These are phyloP conservation scores for Monosporozyma yasuniensis DNA, from an alignment of 805 yeast species.

Conservation along the genomic window DNA sequence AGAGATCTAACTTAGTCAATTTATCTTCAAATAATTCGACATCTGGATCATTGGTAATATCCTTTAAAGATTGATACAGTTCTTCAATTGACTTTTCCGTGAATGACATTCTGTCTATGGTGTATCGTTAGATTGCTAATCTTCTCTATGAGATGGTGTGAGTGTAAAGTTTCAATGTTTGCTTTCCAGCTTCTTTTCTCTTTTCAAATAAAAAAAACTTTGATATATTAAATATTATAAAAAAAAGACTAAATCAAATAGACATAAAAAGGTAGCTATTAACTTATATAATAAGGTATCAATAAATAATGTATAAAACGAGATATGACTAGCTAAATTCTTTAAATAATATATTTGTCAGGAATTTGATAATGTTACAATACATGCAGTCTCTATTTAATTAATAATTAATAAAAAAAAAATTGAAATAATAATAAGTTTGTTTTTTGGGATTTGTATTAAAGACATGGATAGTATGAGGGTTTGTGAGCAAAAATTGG, in stretches of 20 bases:
- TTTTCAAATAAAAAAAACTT: neutral
- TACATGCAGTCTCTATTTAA: slow-evolving; percentile 1
- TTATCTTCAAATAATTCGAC: slow-evolving; percentile 38
- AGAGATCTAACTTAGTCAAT: slow-evolving; percentile 23
- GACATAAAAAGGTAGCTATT: neutral
- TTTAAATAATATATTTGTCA: neutral
- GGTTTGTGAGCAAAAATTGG: neutral
- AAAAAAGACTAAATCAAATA: neutral
- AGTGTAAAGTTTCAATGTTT: neutral
- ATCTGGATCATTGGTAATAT: slow-evolving; percentile 15
- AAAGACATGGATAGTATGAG: neutral
- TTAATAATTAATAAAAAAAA: neutral
- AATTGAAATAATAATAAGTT: neutral
- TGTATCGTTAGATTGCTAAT: neutral
- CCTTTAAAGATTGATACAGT: slow-evolving; percentile 15
- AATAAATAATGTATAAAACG: neutral
- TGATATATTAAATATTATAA: neutral
- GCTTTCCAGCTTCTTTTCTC: neutral
- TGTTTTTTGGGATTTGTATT: neutral
- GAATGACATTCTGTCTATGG: neutral
- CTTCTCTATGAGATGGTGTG: neutral
- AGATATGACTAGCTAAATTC: neutral
- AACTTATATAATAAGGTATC: neutral
- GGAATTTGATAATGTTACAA: slow-evolving; percentile 1
- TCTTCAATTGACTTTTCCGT: slow-evolving; percentile 13